Evolutionary conservation across 164 flowering plant species (phyloP).

Genomic region (Berberis thunbergii): DNA sequence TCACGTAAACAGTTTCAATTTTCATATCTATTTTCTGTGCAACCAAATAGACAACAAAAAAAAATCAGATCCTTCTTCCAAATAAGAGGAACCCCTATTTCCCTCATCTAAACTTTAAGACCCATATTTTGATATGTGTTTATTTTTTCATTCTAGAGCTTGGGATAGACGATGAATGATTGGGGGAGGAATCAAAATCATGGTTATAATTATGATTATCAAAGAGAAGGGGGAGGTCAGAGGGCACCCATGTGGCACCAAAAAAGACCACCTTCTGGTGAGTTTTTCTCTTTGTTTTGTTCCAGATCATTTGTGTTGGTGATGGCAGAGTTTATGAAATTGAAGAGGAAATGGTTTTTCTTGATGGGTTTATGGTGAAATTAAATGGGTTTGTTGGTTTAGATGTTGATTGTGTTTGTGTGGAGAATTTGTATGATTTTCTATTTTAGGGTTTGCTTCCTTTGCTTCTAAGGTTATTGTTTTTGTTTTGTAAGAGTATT

Average conservation of each 20-base stretch:
- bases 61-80: no score
- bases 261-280: conserved; percentile 16
- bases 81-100: no score
- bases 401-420: background rate
- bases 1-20: no score
- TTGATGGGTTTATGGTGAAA: no score
- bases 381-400: background rate
- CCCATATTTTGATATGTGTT: background rate
- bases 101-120: background rate
- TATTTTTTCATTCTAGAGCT: background rate
- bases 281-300: background rate
- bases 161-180: conserved; percentile 5
- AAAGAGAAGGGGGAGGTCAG: background rate
- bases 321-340: background rate
- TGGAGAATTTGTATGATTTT: background rate
- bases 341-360: no score
- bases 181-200: conserved; percentile 9
- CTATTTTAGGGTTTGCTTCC: background rate
- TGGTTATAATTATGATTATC: conserved; percentile 2
- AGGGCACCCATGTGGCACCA: conserved; percentile 4
- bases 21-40: no score
- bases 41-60: no score
- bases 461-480: no score
- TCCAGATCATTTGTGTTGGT: background rate
- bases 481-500: no score